A percentile compares a stretch with the other conserved stretches of the same genome.
phyloP scores from a whole-genome alignment of 2,329 filamentous ascomycete species.

The Celoporthe dispersa region DNA sequence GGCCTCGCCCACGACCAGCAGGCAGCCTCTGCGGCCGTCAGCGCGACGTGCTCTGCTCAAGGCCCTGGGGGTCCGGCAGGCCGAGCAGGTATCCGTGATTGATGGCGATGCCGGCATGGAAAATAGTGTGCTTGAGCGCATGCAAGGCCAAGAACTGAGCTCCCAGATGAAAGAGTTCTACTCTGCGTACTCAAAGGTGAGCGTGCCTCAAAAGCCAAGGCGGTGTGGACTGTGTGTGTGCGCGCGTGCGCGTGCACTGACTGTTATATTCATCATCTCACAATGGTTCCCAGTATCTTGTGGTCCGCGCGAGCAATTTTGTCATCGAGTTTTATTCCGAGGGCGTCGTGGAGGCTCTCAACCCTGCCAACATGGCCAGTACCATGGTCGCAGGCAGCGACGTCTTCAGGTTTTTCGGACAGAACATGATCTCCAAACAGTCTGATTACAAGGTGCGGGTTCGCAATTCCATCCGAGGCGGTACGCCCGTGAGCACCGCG shows the following conservation, averaged over 20 bases:
- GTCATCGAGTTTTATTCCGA: constrained; percentile 36
- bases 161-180: constrained; percentile 38
- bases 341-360: constrained; percentile 34
- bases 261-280: background rate
- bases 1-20: background rate
- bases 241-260: background rate
- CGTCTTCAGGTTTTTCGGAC: constrained; percentile 36
- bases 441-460: constrained; percentile 35
- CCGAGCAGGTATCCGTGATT: background rate
- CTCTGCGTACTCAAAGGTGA: constrained; percentile 36
- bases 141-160: constrained; percentile 35
- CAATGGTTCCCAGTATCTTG: constrained; percentile 29
- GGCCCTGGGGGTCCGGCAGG: constrained; percentile 27
- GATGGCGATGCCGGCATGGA: constrained; percentile 36
- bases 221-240: background rate
- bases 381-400: constrained; percentile 33
- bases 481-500: constrained; percentile 39
- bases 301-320: constrained; percentile 34
- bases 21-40: background rate
- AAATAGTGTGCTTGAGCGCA: constrained; percentile 32
- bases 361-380: constrained; percentile 34
- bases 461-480: constrained; percentile 32
- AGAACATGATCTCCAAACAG: constrained; percentile 35
- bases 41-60: constrained; percentile 28
- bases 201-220: background rate